Conservation (phyloP, 768 basidiomycete species). For the Mycena venus region DNA sequence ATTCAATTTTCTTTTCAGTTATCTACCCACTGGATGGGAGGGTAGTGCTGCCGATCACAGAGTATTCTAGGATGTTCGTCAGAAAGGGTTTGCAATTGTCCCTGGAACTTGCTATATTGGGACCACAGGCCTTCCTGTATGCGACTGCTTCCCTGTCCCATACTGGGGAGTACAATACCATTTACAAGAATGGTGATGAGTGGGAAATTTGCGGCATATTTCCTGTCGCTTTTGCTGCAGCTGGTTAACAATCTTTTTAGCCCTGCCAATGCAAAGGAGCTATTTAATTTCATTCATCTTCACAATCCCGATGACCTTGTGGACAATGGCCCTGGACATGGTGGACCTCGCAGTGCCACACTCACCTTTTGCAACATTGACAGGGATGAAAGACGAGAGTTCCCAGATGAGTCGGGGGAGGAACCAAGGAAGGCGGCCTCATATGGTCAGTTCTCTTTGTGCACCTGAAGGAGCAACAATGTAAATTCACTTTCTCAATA, state of each 20-base stretch:
- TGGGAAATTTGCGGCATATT: slow-evolving; percentile 10
- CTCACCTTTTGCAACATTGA: slow-evolving; percentile 1
- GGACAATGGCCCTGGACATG: neutral
- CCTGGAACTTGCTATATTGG: slow-evolving; percentile 38
- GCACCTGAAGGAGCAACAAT: too few relatives aligned
- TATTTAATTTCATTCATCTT: slow-evolving; percentile 22
- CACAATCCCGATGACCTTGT: slow-evolving; percentile 3
- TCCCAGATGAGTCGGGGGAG: slow-evolving; percentile 7
- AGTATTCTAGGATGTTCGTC: slow-evolving; percentile 41
- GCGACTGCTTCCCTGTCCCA: slow-evolving; percentile 43
- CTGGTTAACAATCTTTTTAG: too few relatives aligned
- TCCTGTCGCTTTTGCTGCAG: too few relatives aligned
- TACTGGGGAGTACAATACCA: slow-evolving; percentile 43
- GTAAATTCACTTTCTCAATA: too few relatives aligned
- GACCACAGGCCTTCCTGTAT: slow-evolving; percentile 39
- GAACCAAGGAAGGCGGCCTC: too few relatives aligned
- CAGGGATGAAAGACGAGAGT: neutral
- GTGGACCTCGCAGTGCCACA: neutral
- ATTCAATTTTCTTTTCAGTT: slow-evolving; percentile 45
- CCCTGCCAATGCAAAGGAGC: slow-evolving; percentile 14
- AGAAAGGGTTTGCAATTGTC: slow-evolving; percentile 33
- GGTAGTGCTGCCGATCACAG: slow-evolving; percentile 48
- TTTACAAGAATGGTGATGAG: slow-evolving; percentile 37
- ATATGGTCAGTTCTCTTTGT: too few relatives aligned
- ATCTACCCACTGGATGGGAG: slow-evolving; percentile 52